Conservation (phyloP, 2,329 filamentous ascomycete species). For the Fusarium decemcellulare region DNA sequence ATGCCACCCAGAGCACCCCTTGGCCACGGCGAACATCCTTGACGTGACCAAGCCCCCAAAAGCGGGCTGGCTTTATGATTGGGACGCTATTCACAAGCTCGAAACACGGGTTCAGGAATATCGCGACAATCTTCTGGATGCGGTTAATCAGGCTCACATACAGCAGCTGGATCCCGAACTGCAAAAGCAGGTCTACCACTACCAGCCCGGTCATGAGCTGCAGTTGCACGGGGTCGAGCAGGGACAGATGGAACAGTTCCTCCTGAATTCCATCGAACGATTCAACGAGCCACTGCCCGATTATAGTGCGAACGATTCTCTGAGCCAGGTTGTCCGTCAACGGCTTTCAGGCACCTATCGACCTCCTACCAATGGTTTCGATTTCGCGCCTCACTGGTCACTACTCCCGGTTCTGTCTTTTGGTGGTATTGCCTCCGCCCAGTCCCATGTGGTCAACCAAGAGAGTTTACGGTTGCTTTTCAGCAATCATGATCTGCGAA, state of each 20-base stretch:
- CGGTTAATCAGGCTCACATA: conserved; percentile 35
- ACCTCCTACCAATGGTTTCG: conserved; percentile 37
- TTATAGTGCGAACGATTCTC: conserved; percentile 48
- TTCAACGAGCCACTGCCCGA: conserved; percentile 53
- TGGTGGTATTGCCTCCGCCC: conserved; percentile 78
- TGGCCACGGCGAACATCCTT: conserved; percentile 68
- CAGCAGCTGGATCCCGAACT: not conserved
- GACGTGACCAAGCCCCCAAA: conserved; percentile 65
- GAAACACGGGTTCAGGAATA: conserved; percentile 69
- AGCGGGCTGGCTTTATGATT: conserved; percentile 79
- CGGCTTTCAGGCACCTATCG: conserved; percentile 52
- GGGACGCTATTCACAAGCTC: conserved; percentile 76
- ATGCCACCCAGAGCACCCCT: conserved; percentile 79
- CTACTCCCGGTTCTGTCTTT: conserved; percentile 80
- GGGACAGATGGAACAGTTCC: conserved; percentile 60
- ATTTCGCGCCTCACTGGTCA: conserved; percentile 69
- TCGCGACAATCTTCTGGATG: conserved; percentile 46
- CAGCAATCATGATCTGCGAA: conserved; percentile 76
- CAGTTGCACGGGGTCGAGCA: conserved; percentile 66
- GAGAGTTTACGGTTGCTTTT: conserved; percentile 85
- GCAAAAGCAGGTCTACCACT: not conserved
- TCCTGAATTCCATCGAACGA: conserved; percentile 66
- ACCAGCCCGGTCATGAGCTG: conserved; percentile 41
- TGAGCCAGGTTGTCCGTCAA: conserved; percentile 58
- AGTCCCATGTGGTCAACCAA: conserved; percentile 83